Conservation (phyloP, 2,329 filamentous ascomycete genomes). For the Fonsecaea erecta region DNA sequence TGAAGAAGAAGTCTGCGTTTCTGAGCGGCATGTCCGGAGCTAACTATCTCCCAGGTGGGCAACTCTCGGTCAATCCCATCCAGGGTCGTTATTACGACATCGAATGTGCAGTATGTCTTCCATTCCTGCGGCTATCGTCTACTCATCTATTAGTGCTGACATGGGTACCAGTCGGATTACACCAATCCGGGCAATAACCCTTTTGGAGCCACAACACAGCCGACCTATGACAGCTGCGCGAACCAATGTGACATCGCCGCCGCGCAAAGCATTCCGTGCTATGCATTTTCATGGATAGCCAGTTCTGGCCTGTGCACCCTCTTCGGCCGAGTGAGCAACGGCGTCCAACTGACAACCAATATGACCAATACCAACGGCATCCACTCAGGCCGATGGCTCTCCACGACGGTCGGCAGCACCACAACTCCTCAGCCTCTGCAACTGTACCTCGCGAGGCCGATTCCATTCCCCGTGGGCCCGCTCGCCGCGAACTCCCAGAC, state of each 20-base stretch:
- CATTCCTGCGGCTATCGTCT: not conserved
- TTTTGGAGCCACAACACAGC: conserved; percentile 16
- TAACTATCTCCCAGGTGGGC: conserved; percentile 5
- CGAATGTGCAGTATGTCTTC: conserved; percentile 17
- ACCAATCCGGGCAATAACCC: conserved; percentile 17
- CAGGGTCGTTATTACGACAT: conserved; percentile 20
- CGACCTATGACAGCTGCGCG: conserved; percentile 21
- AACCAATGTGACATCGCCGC: conserved; percentile 21
- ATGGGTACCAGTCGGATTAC: conserved; percentile 19
- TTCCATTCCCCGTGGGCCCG: conserved; percentile 20
- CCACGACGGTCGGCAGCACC: conserved; percentile 1
- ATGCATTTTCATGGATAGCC: conserved; percentile 19
- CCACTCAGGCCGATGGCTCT: conserved; percentile 22
- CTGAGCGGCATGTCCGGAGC: not conserved
- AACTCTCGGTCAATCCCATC: conserved; percentile 10
- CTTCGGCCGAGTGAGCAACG: conserved; percentile 18
- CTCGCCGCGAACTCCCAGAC: conserved; percentile 9
- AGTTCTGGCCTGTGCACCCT: conserved; percentile 20
- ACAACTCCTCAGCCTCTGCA: conserved; percentile 4
- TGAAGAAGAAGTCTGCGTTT: not conserved
- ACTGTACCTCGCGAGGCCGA: conserved; percentile 16
- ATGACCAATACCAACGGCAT: conserved; percentile 15
- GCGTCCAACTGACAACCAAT: conserved; percentile 10
- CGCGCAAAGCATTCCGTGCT: conserved; percentile 5
- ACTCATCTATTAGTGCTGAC: not conserved